Evolutionary conservation across 495 filamentous ascomycete genomes (phyloP).

Genomic region (Aspergillus panamensis): DNA sequence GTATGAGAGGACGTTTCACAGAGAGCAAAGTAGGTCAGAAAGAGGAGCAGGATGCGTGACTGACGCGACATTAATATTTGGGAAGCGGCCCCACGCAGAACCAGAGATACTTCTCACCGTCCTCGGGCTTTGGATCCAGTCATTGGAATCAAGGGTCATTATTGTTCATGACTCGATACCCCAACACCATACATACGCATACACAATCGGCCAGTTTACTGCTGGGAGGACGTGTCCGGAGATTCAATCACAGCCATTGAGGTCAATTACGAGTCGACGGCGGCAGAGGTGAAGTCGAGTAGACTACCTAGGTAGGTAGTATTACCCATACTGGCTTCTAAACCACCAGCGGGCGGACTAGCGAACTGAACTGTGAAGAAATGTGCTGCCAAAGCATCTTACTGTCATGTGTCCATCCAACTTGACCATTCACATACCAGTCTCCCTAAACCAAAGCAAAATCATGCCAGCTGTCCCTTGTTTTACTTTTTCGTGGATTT

Average conservation of each 20-base stretch:
- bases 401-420: not conserved
- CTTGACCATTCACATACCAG: not conserved
- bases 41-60: conserved; percentile 7
- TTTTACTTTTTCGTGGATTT: not conserved
- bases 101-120: conserved; percentile 17
- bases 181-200: conserved; percentile 3
- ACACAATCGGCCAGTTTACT: not conserved
- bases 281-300: not conserved
- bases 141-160: conserved; percentile 16
- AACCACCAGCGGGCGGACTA: not conserved
- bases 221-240: not conserved
- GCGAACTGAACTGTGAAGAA: too few species aligned
- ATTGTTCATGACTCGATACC: not conserved
- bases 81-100: conserved; percentile 13
- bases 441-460: conserved; percentile 10
- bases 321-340: not conserved
- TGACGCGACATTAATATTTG: conserved; percentile 11
- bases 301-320: not conserved
- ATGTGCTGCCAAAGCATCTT: not conserved
- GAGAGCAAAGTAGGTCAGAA: conserved; percentile 3
- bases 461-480: conserved; percentile 15
- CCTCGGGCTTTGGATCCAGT: conserved; percentile 6
- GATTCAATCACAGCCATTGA: not conserved
- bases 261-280: not conserved
- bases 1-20: not conserved